Base-by-base conservation (phyloP, 371 early-diverging fungal genomes). In the Mucor plumbeus region DNA sequence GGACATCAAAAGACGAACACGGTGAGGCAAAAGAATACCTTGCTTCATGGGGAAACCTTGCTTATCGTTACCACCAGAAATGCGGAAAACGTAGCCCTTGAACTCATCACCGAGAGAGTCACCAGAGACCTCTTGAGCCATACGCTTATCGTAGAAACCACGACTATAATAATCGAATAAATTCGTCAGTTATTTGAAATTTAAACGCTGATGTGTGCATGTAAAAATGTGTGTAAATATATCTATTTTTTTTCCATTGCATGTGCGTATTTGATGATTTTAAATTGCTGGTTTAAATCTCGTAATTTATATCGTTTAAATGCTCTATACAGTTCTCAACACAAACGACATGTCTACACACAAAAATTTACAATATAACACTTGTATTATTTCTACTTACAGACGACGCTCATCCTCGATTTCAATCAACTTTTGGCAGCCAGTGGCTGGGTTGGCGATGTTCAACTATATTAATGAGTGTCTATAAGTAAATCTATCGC, bases 61-160 rank as follows among this genome's bases (percentile, higher is more conserved):
- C 90, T 97, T 97, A 90, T 99, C 99, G 90, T 98, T 96, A 78
- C 99, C 99, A 80, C 99, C 99, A 68, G 97, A 94, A 81, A 99
- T 97, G 82, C 96, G 94, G 90, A 99, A 94, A 75, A 99, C 92
- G 89, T 96, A 98, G 69, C 99, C 99, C 89, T 95, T 96, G 95
- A 96, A 99, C 87, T 99, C 99, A 73, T 96, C 96, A 74, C 97
- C 96, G 77, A 99, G 89, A 56, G 95, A 82, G 81, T 97, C 97
- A 72, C 94, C 99, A 74, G 95, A 88, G 76, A 99, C 96, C 84
- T 98, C 99, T 72, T 95, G 90, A 61, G 96, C 90, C 88, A 99
- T 83, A 79, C 98, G 97, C 91, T 97, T 97, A 85, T 98, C 99
- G 81, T 95, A 98, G 85, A 99, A 95, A 85, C 90, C 92, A 77